These are phyloP conservation scores for Colletotrichum sp. DNA, from an alignment of 2,329 filamentous ascomycete genomes.

Conservation along the genomic window DNA sequence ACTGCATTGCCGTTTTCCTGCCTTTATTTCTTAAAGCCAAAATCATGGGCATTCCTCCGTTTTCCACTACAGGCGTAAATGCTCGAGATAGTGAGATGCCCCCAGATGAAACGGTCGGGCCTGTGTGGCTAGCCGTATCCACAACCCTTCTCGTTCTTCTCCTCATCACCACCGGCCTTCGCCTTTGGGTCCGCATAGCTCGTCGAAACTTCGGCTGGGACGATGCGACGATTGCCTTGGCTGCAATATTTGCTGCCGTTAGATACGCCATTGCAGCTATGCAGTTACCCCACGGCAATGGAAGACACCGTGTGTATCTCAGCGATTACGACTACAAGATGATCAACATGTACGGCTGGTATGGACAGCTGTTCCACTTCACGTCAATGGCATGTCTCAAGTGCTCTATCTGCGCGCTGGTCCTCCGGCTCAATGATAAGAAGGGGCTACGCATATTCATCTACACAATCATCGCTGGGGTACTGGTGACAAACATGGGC, in stretches of 20 bases:
- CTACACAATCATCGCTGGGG: constrained; percentile 31
- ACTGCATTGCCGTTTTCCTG: not conserved
- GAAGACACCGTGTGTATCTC: constrained; percentile 40
- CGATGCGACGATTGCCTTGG: constrained; percentile 38
- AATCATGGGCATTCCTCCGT: not conserved
- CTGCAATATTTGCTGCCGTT: constrained; percentile 30
- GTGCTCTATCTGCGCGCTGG: constrained; percentile 42
- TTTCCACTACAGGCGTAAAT: not conserved
- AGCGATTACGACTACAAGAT: constrained; percentile 31
- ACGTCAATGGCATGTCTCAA: constrained; percentile 42
- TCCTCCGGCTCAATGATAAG: constrained; percentile 44
- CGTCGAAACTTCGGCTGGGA: constrained; percentile 37
- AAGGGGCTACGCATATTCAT: constrained; percentile 31
- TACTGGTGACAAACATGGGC: constrained; percentile 33
- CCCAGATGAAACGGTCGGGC: constrained; percentile 35
- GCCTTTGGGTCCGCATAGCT: constrained; percentile 33
- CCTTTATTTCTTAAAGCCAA: not conserved
- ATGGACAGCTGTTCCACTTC: constrained; percentile 44
- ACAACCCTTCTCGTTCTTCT: constrained; percentile 33
- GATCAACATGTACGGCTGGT: constrained; percentile 42
- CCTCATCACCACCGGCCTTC: constrained; percentile 33
- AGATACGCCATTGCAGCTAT: constrained; percentile 36
- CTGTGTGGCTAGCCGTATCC: constrained; percentile 35
- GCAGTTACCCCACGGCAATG: constrained; percentile 39
- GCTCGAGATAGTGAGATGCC: constrained; percentile 28